phyloP scores from a whole-genome alignment of 2,329 filamentous ascomycete genomes.

The Xylaria sp. region DNA sequence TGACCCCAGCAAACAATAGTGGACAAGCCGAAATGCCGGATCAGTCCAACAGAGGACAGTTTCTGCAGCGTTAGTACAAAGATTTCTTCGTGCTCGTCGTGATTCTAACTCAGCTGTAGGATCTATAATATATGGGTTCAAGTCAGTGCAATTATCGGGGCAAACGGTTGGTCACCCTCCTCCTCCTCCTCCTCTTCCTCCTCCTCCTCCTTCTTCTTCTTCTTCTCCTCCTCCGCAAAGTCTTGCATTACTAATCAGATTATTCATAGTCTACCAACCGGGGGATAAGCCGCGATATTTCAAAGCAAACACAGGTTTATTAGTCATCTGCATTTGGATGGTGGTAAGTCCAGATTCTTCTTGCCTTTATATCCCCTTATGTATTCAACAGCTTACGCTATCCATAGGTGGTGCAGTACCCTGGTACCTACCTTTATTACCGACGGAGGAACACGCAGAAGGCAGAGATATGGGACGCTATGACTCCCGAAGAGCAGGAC shows the following conservation, averaged over 20 bases:
- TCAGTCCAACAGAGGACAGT: conserved; percentile 68
- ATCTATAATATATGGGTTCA: conserved; percentile 63
- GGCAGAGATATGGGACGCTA: conserved; percentile 52
- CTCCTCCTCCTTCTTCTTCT: background rate
- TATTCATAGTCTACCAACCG: conserved; percentile 50
- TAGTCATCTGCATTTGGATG: conserved; percentile 54
- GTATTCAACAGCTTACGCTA: conserved; percentile 26
- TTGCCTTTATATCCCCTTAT: background rate
- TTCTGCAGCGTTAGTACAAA: conserved; percentile 49
- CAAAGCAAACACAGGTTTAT: conserved; percentile 52
- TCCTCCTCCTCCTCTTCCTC: too few species aligned
- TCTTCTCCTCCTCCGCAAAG: background rate
- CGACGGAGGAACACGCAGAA: conserved; percentile 52
- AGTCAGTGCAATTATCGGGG: conserved; percentile 53
- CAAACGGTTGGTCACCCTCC: conserved; percentile 49
- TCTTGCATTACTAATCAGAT: conserved; percentile 26
- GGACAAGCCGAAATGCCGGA: conserved; percentile 67
- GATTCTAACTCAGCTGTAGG: conserved; percentile 45
- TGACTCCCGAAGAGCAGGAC: conserved; percentile 54
- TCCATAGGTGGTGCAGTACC: conserved; percentile 51
- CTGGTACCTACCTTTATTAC: conserved; percentile 53
- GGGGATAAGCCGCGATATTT: conserved; percentile 51
- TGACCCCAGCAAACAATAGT: too few species aligned
- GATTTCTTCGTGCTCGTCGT: conserved; percentile 42
- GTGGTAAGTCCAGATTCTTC: conserved; percentile 47